These are phyloP conservation scores for Cercospora sp. DNA, from an alignment of 2,329 filamentous ascomycete genomes.

Conservation along the genomic window DNA sequence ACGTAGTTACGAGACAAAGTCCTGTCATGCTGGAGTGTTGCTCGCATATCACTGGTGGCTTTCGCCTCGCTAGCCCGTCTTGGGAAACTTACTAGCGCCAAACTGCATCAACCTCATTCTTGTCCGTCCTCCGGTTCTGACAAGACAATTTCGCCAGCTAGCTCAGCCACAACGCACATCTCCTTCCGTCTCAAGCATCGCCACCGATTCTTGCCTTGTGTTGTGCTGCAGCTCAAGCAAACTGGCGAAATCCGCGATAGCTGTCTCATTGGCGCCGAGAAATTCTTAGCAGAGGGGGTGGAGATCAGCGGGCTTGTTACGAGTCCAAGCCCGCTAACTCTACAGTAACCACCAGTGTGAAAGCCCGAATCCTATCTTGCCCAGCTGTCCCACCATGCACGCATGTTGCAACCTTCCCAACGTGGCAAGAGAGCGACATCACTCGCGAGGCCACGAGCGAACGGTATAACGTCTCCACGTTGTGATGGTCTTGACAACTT, in stretches of 20 bases:
- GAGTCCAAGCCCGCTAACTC: slow-evolving; percentile 8
- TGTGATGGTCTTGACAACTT: slow-evolving; percentile 4
- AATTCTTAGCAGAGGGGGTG: not conserved
- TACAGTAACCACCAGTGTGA: slow-evolving; percentile 3
- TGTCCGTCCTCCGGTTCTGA: not conserved
- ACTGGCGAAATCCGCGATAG: slow-evolving; percentile 5
- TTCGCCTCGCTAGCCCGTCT: slow-evolving; percentile 2
- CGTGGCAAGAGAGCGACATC: slow-evolving; percentile 11
- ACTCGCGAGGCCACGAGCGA: slow-evolving; percentile 6
- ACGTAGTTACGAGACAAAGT: not conserved
- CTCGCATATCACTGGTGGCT: not conserved
- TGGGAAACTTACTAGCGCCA: slow-evolving; percentile 7
- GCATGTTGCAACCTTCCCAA: slow-evolving; percentile 8
- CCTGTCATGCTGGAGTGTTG: not conserved
- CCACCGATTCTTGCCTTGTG: not conserved
- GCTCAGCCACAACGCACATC: not conserved
- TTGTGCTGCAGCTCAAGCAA: slow-evolving; percentile 7
- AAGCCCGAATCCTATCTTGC: slow-evolving; percentile 2
- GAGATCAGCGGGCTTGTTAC: slow-evolving; percentile 8
- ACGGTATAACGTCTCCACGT: not conserved
- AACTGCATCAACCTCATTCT: slow-evolving; percentile 1
- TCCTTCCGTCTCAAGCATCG: slow-evolving; percentile 6
- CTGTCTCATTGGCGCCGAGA: slow-evolving; percentile 10
- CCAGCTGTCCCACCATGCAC: slow-evolving; percentile 4
- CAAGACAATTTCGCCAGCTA: not conserved